These are phyloP conservation scores for Hawksworthiomyces lignivorus DNA, from an alignment of 2,329 filamentous ascomycete species.

Conservation along the genomic window DNA sequence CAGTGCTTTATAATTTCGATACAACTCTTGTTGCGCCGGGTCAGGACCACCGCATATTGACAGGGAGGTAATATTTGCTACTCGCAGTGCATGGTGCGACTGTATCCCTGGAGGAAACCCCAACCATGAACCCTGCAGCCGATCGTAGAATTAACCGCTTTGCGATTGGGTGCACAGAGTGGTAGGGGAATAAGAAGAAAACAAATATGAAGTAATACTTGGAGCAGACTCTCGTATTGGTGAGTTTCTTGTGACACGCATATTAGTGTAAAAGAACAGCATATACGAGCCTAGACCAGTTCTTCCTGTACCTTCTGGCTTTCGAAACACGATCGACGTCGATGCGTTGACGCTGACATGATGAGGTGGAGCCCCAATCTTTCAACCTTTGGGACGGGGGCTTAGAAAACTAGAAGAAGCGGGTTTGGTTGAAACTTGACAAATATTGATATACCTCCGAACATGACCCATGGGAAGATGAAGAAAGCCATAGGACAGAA, in stretches of 20 bases:
- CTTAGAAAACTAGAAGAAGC: too few species aligned
- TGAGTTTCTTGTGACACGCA: too few species aligned
- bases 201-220: too few species aligned
- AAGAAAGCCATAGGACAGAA: not conserved
- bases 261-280: not conserved
- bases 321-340: conserved; percentile 1
- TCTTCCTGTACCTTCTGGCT: not conserved
- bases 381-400: too few species aligned
- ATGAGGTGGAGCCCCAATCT: too few species aligned
- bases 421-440: conserved; percentile 8
- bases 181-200: too few species aligned
- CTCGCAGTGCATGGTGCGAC: conserved; percentile 13
- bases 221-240: too few species aligned
- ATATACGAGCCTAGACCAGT: not conserved
- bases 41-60: conserved; percentile 8
- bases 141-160: conserved; percentile 10
- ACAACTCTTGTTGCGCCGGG: conserved; percentile 10
- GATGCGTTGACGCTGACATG: not conserved
- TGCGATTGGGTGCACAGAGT: not conserved
- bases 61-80: conserved; percentile 12
- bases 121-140: conserved; percentile 7
- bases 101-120: conserved; percentile 7
- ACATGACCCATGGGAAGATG: not conserved
- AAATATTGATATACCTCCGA: conserved; percentile 3
- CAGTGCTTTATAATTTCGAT: too few species aligned